Base-by-base conservation (phyloP, 495 filamentous ascomycete species). In the Lepidopterella palustris region DNA sequence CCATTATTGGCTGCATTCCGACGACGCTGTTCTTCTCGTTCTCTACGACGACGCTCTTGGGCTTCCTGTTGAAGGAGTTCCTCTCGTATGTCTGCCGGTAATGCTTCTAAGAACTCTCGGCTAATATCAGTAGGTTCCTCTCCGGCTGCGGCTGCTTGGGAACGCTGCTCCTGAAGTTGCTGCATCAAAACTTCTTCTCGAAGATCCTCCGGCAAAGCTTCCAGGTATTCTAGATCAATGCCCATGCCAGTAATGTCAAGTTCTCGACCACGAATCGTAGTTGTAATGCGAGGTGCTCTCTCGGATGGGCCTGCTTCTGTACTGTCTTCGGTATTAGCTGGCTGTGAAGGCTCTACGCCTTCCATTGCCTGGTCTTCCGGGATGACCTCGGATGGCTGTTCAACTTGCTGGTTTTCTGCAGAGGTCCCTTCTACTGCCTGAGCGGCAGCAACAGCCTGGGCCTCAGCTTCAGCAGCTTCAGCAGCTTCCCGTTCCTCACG, bases 111-210 rank as follows among this genome's bases (percentile, higher is more conserved):
- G 73, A 99, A 99, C 65, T 99, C 93, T 63, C 86, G 87, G 72
- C 88, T 91, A 60, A 96, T 92, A 67, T 95, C 91, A 15, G 80
- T 87, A 2, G 90, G 87, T 67, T 89, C 84, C 69, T 95, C 87
- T 29, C 90, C 92, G 42, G 87, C 82, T 58, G 88, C 86, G 15
- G 83, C 82, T 60, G 88, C 88, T 71, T 90, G 82, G 5, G 87
- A 85, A 64, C 93, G 86, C 53, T 92, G 84, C 53, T 92, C 83
- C 45, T 86, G 86, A 61, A 95, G 77, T 55, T 95, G 89, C 47
- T 88, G 82, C 73, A 91, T 89, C 39, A 99, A 86, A 26, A 97
- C 93, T 69, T 99, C 93, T 71, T 97, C 92, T 26, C 93, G 82
- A 51, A 97, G 82, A 40, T 97, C 93, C 59, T 99, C 93, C 0